phyloP scores from a whole-genome alignment of 768 basidiomycete species.

The Pulveroboletus frians region DNA sequence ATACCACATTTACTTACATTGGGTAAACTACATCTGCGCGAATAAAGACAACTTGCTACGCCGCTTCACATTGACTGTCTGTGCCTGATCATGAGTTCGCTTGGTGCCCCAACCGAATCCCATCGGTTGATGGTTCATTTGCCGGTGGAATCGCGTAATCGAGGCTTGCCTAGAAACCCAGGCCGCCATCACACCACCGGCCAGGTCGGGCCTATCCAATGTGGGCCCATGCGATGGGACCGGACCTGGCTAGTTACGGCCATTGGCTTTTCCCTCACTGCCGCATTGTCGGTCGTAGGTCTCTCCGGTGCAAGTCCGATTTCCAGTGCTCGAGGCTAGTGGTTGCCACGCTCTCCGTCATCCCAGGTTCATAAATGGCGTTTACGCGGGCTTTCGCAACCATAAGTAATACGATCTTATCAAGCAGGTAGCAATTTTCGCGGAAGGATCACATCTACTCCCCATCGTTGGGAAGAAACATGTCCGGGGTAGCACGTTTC shows the following conservation, averaged over 20 bases:
- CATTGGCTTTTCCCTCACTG: not conserved
- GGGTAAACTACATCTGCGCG: not conserved
- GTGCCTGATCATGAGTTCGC: not conserved
- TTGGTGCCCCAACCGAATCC: not conserved
- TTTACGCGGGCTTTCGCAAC: too few relatives aligned
- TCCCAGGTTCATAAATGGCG: too few relatives aligned
- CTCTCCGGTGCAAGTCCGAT: too few relatives aligned
- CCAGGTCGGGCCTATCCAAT: not conserved
- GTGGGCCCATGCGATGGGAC: not conserved
- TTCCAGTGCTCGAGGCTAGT: too few relatives aligned
- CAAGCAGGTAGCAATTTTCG: too few relatives aligned
- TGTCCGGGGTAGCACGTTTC: too few relatives aligned
- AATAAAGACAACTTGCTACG: not conserved
- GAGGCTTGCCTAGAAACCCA: too few relatives aligned
- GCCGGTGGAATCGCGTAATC: not conserved
- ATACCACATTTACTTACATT: slow-evolving; percentile 23
- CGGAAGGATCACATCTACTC: too few relatives aligned
- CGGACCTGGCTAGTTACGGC: not conserved
- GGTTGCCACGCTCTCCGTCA: too few relatives aligned
- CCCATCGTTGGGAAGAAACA: too few relatives aligned
- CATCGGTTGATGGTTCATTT: slow-evolving; percentile 1
- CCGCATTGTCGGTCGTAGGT: too few relatives aligned
- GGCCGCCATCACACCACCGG: slow-evolving; percentile 1
- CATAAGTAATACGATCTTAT: too few relatives aligned
- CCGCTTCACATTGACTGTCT: not conserved